These are phyloP conservation scores for Chalaropsis thielavioides DNA, from an alignment of 2,329 filamentous ascomycete species.

Conservation along the genomic window DNA sequence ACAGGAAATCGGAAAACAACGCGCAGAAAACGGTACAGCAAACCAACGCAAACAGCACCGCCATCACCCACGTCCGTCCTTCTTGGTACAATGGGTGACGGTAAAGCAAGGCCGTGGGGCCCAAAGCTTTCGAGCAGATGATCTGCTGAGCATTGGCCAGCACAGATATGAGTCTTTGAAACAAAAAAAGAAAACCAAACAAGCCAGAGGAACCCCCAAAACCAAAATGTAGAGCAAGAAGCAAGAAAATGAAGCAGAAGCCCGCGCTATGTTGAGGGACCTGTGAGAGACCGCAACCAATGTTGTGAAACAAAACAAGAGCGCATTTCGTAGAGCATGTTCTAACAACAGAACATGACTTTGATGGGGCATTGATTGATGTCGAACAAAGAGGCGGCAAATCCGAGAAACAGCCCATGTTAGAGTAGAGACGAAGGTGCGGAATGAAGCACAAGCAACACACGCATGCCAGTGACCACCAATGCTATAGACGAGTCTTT, in stretches of 20 bases:
- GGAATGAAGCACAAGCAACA: neutral
- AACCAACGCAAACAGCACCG: neutral
- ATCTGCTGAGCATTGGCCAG: slow-evolving; percentile 16
- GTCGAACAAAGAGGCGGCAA: neutral
- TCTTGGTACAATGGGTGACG: neutral
- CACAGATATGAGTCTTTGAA: slow-evolving; percentile 15
- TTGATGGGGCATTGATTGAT: neutral
- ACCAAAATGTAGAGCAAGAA: slow-evolving; percentile 18
- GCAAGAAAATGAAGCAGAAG: slow-evolving; percentile 21
- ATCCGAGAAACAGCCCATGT: neutral
- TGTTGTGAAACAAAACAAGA: neutral
- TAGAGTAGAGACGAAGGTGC: neutral
- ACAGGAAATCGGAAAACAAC: neutral
- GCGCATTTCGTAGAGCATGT: neutral
- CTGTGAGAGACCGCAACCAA: neutral
- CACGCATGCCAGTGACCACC: neutral
- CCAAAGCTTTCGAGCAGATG: slow-evolving; percentile 15
- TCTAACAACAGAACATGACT: neutral
- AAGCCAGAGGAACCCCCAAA: slow-evolving; percentile 21
- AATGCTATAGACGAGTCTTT: neutral
- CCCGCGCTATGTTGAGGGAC: neutral
- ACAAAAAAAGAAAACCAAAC: slow-evolving; percentile 1
- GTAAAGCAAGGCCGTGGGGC: slow-evolving; percentile 7
- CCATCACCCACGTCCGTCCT: neutral
- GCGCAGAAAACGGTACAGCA: neutral